Evolutionary conservation across 2,329 filamentous ascomycete species (phyloP).

Genomic region (Blastomyces parvus): DNA sequence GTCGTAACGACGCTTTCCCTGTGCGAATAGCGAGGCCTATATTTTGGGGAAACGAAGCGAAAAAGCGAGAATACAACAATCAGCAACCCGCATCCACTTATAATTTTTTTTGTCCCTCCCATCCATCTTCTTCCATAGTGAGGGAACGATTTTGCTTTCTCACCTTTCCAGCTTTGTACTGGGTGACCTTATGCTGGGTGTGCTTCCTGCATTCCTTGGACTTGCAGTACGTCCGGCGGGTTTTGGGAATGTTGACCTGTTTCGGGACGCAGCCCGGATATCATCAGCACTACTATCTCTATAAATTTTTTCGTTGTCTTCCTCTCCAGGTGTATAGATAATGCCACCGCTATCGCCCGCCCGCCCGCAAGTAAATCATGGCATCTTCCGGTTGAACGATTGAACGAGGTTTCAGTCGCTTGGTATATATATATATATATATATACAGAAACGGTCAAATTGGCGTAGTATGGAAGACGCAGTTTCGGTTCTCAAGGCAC

Average conservation of each 20-base stretch:
- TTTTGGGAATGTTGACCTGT: conserved; percentile 97
- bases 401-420: background rate
- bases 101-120: background rate
- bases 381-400: background rate
- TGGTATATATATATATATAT: background rate
- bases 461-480: background rate
- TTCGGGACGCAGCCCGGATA: conserved; percentile 12
- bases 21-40: conserved; percentile 82
- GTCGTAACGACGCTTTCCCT: conserved; percentile 99
- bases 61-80: background rate
- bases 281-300: background rate
- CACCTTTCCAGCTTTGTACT: conserved; percentile 95
- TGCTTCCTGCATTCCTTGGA: conserved; percentile 89
- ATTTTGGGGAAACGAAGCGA: background rate
- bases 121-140: background rate
- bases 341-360: background rate
- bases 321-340: background rate
- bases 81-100: background rate
- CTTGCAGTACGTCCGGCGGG: conserved; percentile 95
- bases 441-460: background rate
- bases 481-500: background rate
- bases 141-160: conserved; percentile 19
- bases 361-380: background rate
- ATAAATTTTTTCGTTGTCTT: background rate
- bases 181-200: conserved; percentile 85